Evolutionary conservation across 2,329 filamentous ascomycete genomes (phyloP).

Genomic region (Albophoma yamanashiensis): DNA sequence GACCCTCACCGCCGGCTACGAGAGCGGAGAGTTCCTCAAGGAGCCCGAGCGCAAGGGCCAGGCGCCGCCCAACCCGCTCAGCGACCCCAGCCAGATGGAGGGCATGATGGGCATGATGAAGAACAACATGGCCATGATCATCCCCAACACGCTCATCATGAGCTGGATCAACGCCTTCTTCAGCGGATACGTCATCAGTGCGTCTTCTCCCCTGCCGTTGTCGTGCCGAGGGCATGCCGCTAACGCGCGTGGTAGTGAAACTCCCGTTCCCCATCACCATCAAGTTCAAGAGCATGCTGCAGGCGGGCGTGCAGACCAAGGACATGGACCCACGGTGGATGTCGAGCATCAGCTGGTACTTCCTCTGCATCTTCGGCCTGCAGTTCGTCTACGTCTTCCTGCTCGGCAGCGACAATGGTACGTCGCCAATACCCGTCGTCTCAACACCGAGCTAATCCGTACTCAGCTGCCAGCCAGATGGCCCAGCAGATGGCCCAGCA

Average conservation of each 20-base stretch:
- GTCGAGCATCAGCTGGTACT: constrained; percentile 98
- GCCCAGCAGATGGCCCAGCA: constrained; percentile 77
- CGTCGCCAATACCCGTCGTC: constrained; percentile 20
- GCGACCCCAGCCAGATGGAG: constrained; percentile 93
- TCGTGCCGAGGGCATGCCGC: background rate
- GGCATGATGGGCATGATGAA: constrained; percentile 99
- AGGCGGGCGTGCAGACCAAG: constrained; percentile 88
- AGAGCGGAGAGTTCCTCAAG: constrained; percentile 80
- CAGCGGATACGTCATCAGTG: constrained; percentile 94
- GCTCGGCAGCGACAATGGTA: constrained; percentile 90
- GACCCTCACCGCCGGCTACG: constrained; percentile 68
- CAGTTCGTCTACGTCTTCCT: constrained; percentile 97
- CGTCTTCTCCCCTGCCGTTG: constrained; percentile 4
- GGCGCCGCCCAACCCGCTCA: constrained; percentile 86
- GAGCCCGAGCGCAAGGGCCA: constrained; percentile 79
- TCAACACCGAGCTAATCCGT: constrained; percentile 5
- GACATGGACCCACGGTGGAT: constrained; percentile 98
- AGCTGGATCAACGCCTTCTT: constrained; percentile 99
- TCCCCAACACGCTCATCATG: constrained; percentile 98
- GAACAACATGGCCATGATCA: constrained; percentile 99
- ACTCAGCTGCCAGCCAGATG: constrained; percentile 77
- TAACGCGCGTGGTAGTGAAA: constrained; percentile 56
- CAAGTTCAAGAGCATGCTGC: constrained; percentile 99
- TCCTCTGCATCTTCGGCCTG: constrained; percentile 90
- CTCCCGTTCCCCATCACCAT: constrained; percentile 94